Base-by-base conservation (phyloP, 2,329 filamentous ascomycete species). In the Calonectria hongkongensis region DNA sequence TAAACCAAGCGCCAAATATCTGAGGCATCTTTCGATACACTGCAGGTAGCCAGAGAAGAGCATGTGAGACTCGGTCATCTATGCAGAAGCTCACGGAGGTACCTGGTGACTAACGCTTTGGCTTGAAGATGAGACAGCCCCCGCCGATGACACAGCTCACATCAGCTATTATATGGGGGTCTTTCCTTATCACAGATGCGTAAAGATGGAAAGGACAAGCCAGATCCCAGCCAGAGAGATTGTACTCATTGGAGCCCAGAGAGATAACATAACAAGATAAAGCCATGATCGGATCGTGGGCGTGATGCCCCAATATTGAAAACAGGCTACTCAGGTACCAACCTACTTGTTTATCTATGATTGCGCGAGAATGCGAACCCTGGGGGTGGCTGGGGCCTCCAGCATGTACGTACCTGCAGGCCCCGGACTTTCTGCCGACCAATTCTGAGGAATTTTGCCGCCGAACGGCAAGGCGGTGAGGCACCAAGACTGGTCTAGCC, bases 391-490 rank as follows among this genome's bases (percentile, higher is more conserved):
- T 33, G 64, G 54, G 54, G 54, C 63, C 33, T 66, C 45, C n/a
- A n/a, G 30, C 27, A 25, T 68, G 28, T 58, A 66, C 68, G 28
- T 48, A 50, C 50, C 33, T 28, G 25, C 27, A 47, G 28, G 62
- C 70, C 60, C 63, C 70, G 64, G 58, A 54, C 68, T 75, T 70
- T 72, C 73, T 74, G 64, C 30, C 62, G 41, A 70, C 63, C 74
- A 21, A 60, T 70, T 70, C 30, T 63, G 66, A 66, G 68, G 43
- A 64, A 50, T 65, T 68, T 43, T 66, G 30, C 66, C 71, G 41
- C 64, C 39, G 64, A 51, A 58, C 66, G 67, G 68, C 75, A 76
- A 75, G 75, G 75, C 77, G 74, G 76, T 79, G 78, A 80, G 76
- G 77, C 78, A 79, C 71, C 74, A 77, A 78, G 48, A 56, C 73